phyloP scores from a whole-genome alignment of 441 rosid genomes.

The Arabidopsis lyrata region DNA sequence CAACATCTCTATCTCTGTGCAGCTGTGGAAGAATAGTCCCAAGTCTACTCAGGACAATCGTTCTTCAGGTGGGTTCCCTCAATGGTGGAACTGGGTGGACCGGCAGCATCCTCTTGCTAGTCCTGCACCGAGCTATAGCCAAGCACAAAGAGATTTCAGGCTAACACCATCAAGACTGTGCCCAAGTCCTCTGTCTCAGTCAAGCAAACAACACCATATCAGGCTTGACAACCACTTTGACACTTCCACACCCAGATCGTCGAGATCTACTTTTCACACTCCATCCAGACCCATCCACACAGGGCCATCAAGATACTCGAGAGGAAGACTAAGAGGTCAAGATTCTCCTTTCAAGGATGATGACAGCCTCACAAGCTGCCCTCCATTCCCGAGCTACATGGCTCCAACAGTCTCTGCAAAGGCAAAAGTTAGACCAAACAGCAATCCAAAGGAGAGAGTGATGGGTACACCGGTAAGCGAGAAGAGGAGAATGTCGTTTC shows the following conservation, averaged over 20 bases:
- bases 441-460: slow-evolving; percentile 76
- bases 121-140: slow-evolving; percentile 53
- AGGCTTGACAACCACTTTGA: slow-evolving; percentile 58
- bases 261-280: slow-evolving; percentile 63
- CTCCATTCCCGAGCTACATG: slow-evolving; percentile 96
- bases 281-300: slow-evolving; percentile 58
- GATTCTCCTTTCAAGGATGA: slow-evolving; percentile 90
- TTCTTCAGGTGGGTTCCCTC: slow-evolving; percentile 68
- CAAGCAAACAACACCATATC: slow-evolving; percentile 58
- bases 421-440: slow-evolving; percentile 75
- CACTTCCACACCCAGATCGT: slow-evolving; percentile 72
- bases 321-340: slow-evolving; percentile 58
- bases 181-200: slow-evolving; percentile 66
- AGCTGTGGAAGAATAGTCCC: slow-evolving; percentile 73
- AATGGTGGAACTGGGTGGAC: slow-evolving; percentile 98
- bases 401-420: slow-evolving; percentile 80
- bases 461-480: slow-evolving; percentile 65
- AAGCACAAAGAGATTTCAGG: slow-evolving; percentile 63
- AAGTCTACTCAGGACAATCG: slow-evolving; percentile 65
- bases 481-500: slow-evolving; percentile 77
- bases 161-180: slow-evolving; percentile 51
- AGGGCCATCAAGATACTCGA: slow-evolving; percentile 63
- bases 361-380: slow-evolving; percentile 92
- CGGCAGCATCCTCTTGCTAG: slow-evolving; percentile 62
- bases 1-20: slow-evolving; percentile 26